These are phyloP conservation scores for Aspergillus tamarii DNA, from an alignment of 2,329 filamentous ascomycete genomes.

Conservation along the genomic window DNA sequence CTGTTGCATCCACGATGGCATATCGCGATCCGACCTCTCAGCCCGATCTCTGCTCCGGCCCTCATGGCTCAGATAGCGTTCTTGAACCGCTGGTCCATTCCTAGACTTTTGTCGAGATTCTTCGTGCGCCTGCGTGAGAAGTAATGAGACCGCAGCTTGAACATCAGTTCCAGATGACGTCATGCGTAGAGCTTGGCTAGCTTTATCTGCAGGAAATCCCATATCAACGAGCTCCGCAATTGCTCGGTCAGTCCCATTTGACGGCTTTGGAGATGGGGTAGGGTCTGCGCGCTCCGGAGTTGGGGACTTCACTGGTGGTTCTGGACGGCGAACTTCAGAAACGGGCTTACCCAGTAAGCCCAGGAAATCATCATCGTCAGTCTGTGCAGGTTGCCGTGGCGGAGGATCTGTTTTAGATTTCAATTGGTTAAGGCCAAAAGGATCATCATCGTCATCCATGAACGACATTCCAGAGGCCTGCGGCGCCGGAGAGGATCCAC, in stretches of 20 bases:
- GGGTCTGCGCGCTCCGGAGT: conserved; percentile 18
- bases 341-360: conserved; percentile 64
- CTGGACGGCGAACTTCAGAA: conserved; percentile 49
- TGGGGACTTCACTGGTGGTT: conserved; percentile 29
- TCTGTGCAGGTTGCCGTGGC: conserved; percentile 48
- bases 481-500: conserved; percentile 20
- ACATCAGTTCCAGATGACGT: conserved; percentile 80
- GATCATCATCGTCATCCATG: conserved; percentile 73
- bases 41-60: conserved; percentile 29
- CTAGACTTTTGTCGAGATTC: conserved; percentile 73
- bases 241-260: conserved; percentile 70
- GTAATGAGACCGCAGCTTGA: conserved; percentile 83
- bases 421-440: conserved; percentile 76
- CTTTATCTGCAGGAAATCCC: conserved; percentile 85
- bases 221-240: conserved; percentile 91
- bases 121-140: conserved; percentile 87
- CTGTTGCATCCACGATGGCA: conserved; percentile 67
- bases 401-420: conserved; percentile 55
- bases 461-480: conserved; percentile 39
- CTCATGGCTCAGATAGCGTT: conserved; percentile 21
- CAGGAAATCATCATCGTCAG: conserved; percentile 65
- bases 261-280: conserved; percentile 29
- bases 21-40: conserved; percentile 33
- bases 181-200: conserved; percentile 76
- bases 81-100: conserved; percentile 28